These are phyloP conservation scores for Wallacemonas rigidus DNA, from an alignment of 208 protist species.

Conservation along the genomic window DNA sequence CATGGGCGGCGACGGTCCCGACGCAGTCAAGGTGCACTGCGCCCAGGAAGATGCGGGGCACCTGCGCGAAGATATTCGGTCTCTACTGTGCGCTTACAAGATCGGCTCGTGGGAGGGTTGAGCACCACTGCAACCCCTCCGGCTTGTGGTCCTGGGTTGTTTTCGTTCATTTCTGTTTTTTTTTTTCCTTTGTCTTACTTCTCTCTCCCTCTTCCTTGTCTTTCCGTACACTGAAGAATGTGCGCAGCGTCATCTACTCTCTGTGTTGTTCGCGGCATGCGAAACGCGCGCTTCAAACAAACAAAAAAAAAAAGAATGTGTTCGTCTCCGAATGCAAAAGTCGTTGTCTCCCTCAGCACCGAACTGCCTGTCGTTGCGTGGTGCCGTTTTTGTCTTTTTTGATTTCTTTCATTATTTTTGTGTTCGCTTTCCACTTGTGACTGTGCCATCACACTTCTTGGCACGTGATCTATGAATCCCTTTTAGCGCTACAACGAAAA, in stretches of 20 bases:
- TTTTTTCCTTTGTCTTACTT: neutral
- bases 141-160: no score
- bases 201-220: neutral
- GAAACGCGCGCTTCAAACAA: no score
- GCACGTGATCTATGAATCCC: no score
- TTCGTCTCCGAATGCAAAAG: no score
- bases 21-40: constrained; percentile 18
- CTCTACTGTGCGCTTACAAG: constrained; percentile 3
- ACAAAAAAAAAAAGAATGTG: no score
- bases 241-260: no score
- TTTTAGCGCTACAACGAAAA: no score
- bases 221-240: no score
- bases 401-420: neutral
- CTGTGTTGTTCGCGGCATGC: no score
- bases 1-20: neutral
- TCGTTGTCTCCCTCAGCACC: no score
- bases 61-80: constrained; percentile 7
- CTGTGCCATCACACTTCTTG: no score
- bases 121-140: neutral
- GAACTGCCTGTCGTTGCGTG: neutral
- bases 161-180: constrained; percentile 10
- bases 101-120: neutral
- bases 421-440: constrained; percentile 2
- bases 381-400: neutral
- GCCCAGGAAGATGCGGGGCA: constrained; percentile 21